Evolutionary conservation across 805 yeast species (phyloP).

Genomic region (Wickerhamia fluorescens): DNA sequence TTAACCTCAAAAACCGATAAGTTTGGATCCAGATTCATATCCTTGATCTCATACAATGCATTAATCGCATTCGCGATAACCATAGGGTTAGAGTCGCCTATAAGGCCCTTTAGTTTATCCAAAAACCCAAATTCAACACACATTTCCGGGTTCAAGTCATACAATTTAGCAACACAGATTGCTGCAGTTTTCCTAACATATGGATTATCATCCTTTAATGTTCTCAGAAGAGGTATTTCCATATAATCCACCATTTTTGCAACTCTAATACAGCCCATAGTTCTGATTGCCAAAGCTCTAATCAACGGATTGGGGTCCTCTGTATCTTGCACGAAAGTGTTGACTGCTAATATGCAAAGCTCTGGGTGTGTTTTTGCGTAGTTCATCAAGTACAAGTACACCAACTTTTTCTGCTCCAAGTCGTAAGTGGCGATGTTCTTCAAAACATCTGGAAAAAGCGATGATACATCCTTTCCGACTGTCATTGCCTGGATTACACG

Average conservation of each 20-base stretch:
- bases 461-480: constrained; percentile 90
- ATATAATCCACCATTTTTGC: constrained; percentile 93
- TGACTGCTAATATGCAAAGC: constrained; percentile 89
- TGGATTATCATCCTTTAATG: constrained; percentile 89
- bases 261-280: constrained; percentile 97
- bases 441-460: constrained; percentile 90
- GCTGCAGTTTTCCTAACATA: constrained; percentile 98
- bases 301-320: constrained; percentile 96
- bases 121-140: constrained; percentile 86
- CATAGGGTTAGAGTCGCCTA: constrained; percentile 91
- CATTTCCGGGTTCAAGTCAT: constrained; percentile 72
- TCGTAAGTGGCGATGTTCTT: constrained; percentile 97
- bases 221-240: constrained; percentile 80
- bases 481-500: constrained; percentile 98
- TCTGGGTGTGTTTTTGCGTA: constrained; percentile 97
- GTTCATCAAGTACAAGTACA: constrained; percentile 90
- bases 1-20: constrained; percentile 32
- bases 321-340: constrained; percentile 91
- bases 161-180: constrained; percentile 91
- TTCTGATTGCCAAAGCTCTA: constrained; percentile 91
- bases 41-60: constrained; percentile 77
- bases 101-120: constrained; percentile 53
- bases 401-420: constrained; percentile 92
- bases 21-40: constrained; percentile 47
- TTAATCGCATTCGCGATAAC: constrained; percentile 92